These are phyloP conservation scores for Debaryomycetaceae sp. DNA, from an alignment of 1,139 yeast genomes.

Conservation along the genomic window DNA sequence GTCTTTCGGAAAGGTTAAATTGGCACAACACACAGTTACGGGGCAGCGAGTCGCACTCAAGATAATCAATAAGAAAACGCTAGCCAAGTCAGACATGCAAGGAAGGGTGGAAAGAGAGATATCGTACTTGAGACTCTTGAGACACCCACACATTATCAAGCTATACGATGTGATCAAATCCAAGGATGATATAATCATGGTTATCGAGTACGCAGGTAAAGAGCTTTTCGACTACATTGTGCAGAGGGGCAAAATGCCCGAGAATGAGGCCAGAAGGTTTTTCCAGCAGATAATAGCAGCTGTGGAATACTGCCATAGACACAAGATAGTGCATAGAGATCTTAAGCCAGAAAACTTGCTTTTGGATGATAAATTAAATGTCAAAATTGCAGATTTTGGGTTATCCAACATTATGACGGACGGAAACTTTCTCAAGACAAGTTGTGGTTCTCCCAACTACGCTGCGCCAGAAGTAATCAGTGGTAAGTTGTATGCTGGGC, in stretches of 20 bases:
- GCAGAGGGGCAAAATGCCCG: constrained; percentile 92
- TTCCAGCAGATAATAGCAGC: constrained; percentile 98
- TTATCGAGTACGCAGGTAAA: constrained; percentile 94
- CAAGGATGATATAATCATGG: constrained; percentile 96
- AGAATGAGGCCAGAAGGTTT: constrained; percentile 88
- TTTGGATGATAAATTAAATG: constrained; percentile 86
- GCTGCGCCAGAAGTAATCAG: constrained; percentile 98
- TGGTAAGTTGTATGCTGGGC: constrained; percentile 96
- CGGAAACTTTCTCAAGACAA: constrained; percentile 91
- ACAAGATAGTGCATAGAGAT: constrained; percentile 96
- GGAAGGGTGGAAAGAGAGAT: constrained; percentile 95
- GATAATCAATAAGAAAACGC: constrained; percentile 88
- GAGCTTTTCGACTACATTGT: constrained; percentile 95
- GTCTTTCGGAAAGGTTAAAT: constrained; percentile 93
- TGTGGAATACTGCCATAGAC: constrained; percentile 96
- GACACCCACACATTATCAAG: constrained; percentile 97
- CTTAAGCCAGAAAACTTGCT: constrained; percentile 91
- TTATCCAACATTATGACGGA: constrained; percentile 96
- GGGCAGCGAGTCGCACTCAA: constrained; percentile 94
- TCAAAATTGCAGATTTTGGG: constrained; percentile 96
- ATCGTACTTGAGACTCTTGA: constrained; percentile 77
- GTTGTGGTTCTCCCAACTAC: constrained; percentile 96
- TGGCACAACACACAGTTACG: constrained; percentile 90
- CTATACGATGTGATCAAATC: constrained; percentile 94
- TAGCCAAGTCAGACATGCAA: constrained; percentile 96